These are phyloP conservation scores for Fragaria ananassa DNA, from an alignment of 306 rosid genomes.

Conservation along the genomic window DNA sequence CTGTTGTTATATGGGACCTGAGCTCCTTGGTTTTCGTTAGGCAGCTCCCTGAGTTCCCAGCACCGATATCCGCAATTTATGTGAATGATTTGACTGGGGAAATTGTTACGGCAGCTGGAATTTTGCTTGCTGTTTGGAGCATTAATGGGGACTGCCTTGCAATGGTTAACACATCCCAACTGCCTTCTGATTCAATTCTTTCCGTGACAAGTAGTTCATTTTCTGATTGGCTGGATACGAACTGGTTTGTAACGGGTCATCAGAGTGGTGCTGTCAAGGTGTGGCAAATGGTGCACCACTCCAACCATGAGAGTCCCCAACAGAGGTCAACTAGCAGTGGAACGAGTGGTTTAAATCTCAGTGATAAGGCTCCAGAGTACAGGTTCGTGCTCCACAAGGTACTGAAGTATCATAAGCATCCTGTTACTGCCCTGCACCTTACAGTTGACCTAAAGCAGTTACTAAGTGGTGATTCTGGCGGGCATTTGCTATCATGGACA, in stretches of 20 bases:
- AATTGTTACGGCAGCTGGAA: constrained; percentile 95
- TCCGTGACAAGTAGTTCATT: constrained; percentile 73
- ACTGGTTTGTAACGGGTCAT: constrained; percentile 98
- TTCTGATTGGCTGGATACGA: constrained; percentile 93
- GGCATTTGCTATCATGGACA: constrained; percentile 90
- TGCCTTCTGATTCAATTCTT: constrained; percentile 95
- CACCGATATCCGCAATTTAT: constrained; percentile 74
- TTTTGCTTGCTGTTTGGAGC: constrained; percentile 91
- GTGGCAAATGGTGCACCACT: constrained; percentile 91
- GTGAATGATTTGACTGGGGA: constrained; percentile 96
- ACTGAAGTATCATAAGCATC: constrained; percentile 82
- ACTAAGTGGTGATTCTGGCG: constrained; percentile 85
- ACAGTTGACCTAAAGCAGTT: constrained; percentile 82
- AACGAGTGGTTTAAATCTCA: constrained; percentile 46
- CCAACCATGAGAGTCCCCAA: constrained; percentile 51
- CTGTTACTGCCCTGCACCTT: constrained; percentile 83
- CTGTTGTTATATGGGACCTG: constrained; percentile 95
- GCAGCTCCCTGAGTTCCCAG: constrained; percentile 96
- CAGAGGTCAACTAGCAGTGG: constrained; percentile 51
- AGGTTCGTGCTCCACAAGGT: constrained; percentile 72
- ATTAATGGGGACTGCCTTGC: constrained; percentile 97
- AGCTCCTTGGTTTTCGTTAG: constrained; percentile 85
- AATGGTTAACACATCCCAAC: constrained; percentile 80
- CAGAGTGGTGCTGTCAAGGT: constrained; percentile 99
- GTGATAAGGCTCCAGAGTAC: constrained; percentile 65